These are phyloP conservation scores for Cyberlindnera sargentensis DNA, from an alignment of 805 yeast species.

Conservation along the genomic window DNA sequence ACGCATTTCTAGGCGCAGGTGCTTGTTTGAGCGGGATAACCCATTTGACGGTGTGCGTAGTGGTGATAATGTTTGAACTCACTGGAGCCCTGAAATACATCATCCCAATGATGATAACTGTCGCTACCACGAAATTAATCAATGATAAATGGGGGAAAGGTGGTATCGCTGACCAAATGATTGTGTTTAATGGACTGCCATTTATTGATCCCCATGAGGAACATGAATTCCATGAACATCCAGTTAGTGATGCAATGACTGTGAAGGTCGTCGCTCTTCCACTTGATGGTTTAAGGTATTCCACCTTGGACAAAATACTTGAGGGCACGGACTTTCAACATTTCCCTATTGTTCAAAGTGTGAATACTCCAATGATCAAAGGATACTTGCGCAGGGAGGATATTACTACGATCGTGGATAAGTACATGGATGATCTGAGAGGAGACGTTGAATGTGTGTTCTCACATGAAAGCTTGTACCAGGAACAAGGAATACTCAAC, in stretches of 20 bases:
- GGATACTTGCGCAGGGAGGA: slow-evolving; percentile 43
- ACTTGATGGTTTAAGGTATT: slow-evolving; percentile 26
- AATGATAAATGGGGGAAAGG: slow-evolving; percentile 70
- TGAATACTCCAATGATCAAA: slow-evolving; percentile 30
- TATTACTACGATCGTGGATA: slow-evolving; percentile 25
- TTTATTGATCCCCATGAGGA: slow-evolving; percentile 69
- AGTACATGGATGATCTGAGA: slow-evolving; percentile 26
- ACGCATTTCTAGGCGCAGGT: slow-evolving; percentile 94
- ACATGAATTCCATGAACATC: slow-evolving; percentile 42
- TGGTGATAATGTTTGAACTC: slow-evolving; percentile 89
- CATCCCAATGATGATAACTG: slow-evolving; percentile 94
- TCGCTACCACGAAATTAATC: slow-evolving; percentile 79
- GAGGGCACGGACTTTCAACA: slow-evolving; percentile 33
- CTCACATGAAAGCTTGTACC: slow-evolving; percentile 1
- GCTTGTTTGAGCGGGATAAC: slow-evolving; percentile 94
- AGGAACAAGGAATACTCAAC: slow-evolving; percentile 10
- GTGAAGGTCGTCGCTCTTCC: slow-evolving; percentile 33
- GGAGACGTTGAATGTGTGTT: slow-evolving; percentile 5
- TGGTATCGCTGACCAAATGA: slow-evolving; percentile 96
- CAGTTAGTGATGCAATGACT: slow-evolving; percentile 59
- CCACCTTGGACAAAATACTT: slow-evolving; percentile 29
- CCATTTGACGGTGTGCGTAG: slow-evolving; percentile 86
- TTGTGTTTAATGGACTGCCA: slow-evolving; percentile 82
- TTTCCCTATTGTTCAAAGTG: slow-evolving; percentile 46
- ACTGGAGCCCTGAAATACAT: slow-evolving; percentile 93